Evolutionary conservation across 2,329 filamentous ascomycete species (phyloP).

Genomic region (Mariannaea elegans): DNA sequence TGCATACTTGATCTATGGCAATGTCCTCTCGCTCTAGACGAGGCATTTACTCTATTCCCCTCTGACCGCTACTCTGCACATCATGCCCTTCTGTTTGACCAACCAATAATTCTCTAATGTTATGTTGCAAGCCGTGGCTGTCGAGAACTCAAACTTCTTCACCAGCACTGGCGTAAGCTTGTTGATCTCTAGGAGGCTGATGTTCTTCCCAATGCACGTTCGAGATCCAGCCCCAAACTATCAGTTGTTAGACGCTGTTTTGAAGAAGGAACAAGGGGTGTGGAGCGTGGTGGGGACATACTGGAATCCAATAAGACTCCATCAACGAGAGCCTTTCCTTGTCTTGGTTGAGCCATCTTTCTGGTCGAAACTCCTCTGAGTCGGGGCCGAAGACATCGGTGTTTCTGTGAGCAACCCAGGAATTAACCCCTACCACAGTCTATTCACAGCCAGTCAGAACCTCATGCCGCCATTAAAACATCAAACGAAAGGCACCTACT

Average conservation of each 20-base stretch:
- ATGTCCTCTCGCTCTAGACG: too few species aligned
- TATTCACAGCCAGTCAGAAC: slow-evolving; percentile 44
- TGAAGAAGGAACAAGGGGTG: too few species aligned
- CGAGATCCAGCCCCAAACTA: slow-evolving; percentile 74
- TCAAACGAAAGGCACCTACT: slow-evolving; percentile 16
- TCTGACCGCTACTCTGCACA: too few species aligned
- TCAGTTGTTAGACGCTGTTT: too few species aligned
- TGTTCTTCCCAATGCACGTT: slow-evolving; percentile 75
- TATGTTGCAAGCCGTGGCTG: neutral
- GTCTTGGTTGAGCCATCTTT: slow-evolving; percentile 52
- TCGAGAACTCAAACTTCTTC: slow-evolving; percentile 13
- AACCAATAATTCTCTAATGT: slow-evolving; percentile 4
- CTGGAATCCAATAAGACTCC: slow-evolving; percentile 14
- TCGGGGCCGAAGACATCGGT: slow-evolving; percentile 53
- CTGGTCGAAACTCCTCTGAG: slow-evolving; percentile 54
- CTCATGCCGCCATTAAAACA: fast-evolving
- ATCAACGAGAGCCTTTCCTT: slow-evolving; percentile 1
- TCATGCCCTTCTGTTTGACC: slow-evolving; percentile 3
- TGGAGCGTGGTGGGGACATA: neutral
- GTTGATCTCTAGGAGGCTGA: slow-evolving; percentile 68
- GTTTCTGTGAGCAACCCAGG: slow-evolving; percentile 51
- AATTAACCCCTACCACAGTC: slow-evolving; percentile 52
- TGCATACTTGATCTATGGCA: too few species aligned
- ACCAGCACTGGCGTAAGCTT: slow-evolving; percentile 59
- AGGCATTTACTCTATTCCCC: too few species aligned